phyloP scores from a whole-genome alignment of 164 flowering plant genomes.

The Aristolochia fimbriata region DNA sequence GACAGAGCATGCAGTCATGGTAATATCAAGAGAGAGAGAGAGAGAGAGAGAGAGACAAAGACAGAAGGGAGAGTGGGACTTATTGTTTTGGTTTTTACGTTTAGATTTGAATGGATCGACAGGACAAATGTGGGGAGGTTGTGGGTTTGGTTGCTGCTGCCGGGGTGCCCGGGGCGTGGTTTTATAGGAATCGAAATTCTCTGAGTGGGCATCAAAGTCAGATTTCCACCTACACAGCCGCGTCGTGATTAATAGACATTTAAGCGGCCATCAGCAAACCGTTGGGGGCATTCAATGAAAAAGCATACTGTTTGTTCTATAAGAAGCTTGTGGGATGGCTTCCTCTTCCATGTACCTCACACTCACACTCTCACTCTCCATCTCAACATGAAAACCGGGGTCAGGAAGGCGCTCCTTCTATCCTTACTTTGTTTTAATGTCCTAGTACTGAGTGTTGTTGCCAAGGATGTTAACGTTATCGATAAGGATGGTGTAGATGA shows the following conservation, averaged over 20 bases:
- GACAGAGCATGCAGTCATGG: too few relatives aligned
- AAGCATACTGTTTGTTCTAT: neutral
- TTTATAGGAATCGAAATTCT: too few relatives aligned
- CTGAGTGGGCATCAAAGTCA: neutral
- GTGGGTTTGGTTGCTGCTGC: neutral
- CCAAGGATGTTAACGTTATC: constrained; percentile 11
- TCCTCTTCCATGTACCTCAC: neutral
- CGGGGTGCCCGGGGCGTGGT: neutral
- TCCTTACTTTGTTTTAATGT: constrained; percentile 25
- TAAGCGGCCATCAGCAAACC: neutral
- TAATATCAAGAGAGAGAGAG: too few relatives aligned
- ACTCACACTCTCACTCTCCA: neutral
- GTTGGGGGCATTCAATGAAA: constrained; percentile 2
- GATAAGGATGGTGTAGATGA: constrained; percentile 14
- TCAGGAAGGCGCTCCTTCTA: constrained; percentile 10
- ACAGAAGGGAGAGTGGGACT: too few relatives aligned
- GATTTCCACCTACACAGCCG: neutral
- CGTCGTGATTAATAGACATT: neutral
- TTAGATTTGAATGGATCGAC: too few relatives aligned
- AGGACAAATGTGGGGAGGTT: too few relatives aligned
- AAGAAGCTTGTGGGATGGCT: neutral
- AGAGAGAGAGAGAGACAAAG: too few relatives aligned
- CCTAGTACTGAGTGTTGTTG: constrained; percentile 20
- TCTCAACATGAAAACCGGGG: constrained; percentile 10
- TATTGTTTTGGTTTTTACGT: too few relatives aligned